Evolutionary conservation across 805 yeast species (phyloP), one percentile per base, ranked within the genome.

Genomic region (Torulaspora maleeae): DNA sequence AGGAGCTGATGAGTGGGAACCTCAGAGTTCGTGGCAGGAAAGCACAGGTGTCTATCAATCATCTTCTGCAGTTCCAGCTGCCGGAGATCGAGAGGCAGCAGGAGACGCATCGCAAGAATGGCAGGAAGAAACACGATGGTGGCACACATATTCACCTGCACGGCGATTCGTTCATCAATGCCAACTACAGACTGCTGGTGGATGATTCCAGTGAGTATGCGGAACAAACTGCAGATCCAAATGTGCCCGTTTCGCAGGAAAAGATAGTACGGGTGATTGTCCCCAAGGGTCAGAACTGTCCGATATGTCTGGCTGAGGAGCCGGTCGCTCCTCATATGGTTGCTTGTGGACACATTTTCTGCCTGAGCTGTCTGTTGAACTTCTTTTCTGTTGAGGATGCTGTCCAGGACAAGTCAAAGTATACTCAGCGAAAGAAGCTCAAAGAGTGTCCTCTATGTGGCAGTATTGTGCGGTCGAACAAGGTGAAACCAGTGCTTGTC

Each of bases 301-400:
- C 99, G 0, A 91, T 93, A 22, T 93, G 99, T 63, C 70, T 93
- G 11, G 75, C 82, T 27, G 95, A 87, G 41, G 82, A 80, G 11
- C 86, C 93, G 11, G 77, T 85, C 13, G 96, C 97, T 0, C 97
- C 99, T 2, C 72, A 98, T 44, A 95, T 93, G 98, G 81, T 88
- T 24, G 76, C 81, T 10, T 93, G 99, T 69, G 99, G 99, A 4
- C 99, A 93, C 61, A 75, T 89, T 12, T 79, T 93, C 58, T 93
- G 99, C 60, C 73, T 79, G 44, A 79, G 89, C 11, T 93, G 99
- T 63, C 65, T 91, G 25, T 63, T 89, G 44, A 77, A 89, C 36
- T 78, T 86, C 56, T 68, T 87, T 36, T 51, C 61, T 13, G 45
- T 51, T 36, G 84, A 78, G 29, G 79, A 82, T 15, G 71, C 71